Evolutionary conservation across 805 yeast species (phyloP), one percentile per base, ranked within the genome.

Genomic region (Yarrowia sp.): DNA sequence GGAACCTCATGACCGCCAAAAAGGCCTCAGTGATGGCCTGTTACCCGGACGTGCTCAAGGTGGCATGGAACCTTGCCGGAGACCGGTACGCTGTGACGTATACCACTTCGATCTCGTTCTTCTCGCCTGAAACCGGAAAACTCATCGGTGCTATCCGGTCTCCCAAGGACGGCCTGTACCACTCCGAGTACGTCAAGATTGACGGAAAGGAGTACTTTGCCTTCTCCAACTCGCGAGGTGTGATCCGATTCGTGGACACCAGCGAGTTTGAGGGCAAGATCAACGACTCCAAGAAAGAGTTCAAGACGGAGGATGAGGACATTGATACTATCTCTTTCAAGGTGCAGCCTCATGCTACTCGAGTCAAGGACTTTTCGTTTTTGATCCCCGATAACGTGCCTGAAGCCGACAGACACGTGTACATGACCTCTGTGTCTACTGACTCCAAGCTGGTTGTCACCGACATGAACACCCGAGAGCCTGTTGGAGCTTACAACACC

Each of bases 1-100:
- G 99, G 99, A 95, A 95, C 76, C 82, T 95, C 72, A 94, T 95
- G 98, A 94, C 98, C 0, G 95, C 92, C 14, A 90, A 91, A 77
- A 93, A 92, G 78, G 98, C 98, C 19, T 93, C 97, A 1, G 82
- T 85, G 11, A 80, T 93, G 78, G 92, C 90, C 52, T 72, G 81
- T 53, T 64, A 46, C 43, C 67, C 38, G 70, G 79, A 63, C 53
- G 75, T 74, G 50, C 71, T 74, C 26, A 76, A 75, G 65, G 81
- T 80, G 19, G 65, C 71, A 64, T 92, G 97, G 95, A 79, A 87
- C 12, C 73, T 80, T 1, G 80, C 79, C 50, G 97, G 97, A n/a
- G 84, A 85, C 52, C 82, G 83, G 72, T 93, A 92, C 74, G 82
- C 88, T 36, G 92, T 95, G 69, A 97, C 93, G 0, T 84, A 90